A percentile compares a stretch with the other conserved stretches of the same genome.
phyloP scores from a whole-genome alignment of 495 filamentous ascomycete species.

The Penicillium coffeae region DNA sequence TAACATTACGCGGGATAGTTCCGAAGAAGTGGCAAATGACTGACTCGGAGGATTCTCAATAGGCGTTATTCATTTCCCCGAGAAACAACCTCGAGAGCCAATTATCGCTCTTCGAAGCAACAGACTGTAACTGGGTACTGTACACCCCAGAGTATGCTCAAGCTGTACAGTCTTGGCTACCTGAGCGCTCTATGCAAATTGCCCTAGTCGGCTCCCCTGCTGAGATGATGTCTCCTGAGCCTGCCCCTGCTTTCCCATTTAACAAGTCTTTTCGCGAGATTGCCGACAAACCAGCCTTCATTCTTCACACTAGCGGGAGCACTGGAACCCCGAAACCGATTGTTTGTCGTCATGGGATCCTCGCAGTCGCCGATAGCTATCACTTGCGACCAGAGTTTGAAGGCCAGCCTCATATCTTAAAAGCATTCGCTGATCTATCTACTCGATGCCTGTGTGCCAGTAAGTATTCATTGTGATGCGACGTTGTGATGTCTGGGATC shows the following conservation, averaged over 20 bases:
- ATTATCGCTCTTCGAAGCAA: neutral
- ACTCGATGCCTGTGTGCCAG: constrained; percentile 13
- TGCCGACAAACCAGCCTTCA: neutral
- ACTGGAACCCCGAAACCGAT: constrained; percentile 45
- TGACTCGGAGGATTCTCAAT: neutral
- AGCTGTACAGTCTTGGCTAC: neutral
- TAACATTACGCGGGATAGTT: too few relatives aligned
- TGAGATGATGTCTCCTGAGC: neutral
- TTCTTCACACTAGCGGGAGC: constrained; percentile 43
- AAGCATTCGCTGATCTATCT: constrained; percentile 10
- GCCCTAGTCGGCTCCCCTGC: neutral
- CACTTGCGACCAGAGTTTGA: constrained; percentile 11
- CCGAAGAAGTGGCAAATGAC: too few relatives aligned
- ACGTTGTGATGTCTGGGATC: too few relatives aligned
- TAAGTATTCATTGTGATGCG: constrained; percentile 12
- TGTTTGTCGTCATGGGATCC: constrained; percentile 24
- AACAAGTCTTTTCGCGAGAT: neutral
- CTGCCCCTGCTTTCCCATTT: neutral
- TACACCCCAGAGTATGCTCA: neutral
- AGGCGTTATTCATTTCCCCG: neutral
- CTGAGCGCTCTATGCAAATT: neutral
- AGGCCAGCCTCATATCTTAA: constrained; percentile 5
- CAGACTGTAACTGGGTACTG: neutral
- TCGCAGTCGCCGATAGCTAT: constrained; percentile 15
- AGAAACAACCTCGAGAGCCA: neutral